Evolutionary conservation across 805 yeast species (phyloP).

Genomic region (Wickerhamiella sergipiensis): DNA sequence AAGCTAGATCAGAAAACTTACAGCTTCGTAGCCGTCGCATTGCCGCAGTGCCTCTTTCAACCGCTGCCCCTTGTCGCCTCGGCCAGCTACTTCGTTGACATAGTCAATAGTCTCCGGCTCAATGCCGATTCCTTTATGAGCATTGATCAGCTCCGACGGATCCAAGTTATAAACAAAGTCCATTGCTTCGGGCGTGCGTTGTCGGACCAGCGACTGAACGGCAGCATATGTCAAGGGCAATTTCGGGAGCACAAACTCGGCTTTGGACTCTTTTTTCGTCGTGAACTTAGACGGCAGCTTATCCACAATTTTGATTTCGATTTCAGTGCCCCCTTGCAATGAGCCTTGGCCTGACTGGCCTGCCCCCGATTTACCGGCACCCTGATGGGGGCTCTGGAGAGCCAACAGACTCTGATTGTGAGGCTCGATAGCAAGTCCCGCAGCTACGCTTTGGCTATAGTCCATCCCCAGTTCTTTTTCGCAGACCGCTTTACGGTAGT

Average conservation of each 20-base stretch:
- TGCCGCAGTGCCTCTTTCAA: constrained; percentile 9
- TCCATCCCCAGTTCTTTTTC: constrained; percentile 9
- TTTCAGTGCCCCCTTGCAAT: no score
- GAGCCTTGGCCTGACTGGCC: no score
- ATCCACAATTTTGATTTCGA: constrained; percentile 1
- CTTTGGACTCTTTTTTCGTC: background rate
- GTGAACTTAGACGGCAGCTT: constrained; percentile 7
- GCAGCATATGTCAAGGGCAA: constrained; percentile 15
- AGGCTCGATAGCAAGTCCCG: constrained; percentile 14
- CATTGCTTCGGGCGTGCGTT: constrained; percentile 5
- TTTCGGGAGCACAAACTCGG: constrained; percentile 5
- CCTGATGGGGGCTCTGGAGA: no score
- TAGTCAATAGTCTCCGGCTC: constrained; percentile 18
- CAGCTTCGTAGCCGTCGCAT: constrained; percentile 14
- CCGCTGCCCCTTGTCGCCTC: constrained; percentile 7
- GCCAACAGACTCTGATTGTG: constrained; percentile 10
- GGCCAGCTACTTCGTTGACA: constrained; percentile 7
- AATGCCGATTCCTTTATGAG: constrained; percentile 12
- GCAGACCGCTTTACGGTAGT: constrained; percentile 14
- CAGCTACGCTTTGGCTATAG: constrained; percentile 1
- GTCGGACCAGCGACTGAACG: constrained; percentile 10
- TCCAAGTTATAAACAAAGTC: constrained; percentile 12
- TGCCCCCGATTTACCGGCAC: no score
- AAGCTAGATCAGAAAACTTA: constrained; percentile 14
- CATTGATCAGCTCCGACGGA: constrained; percentile 9